These are phyloP conservation scores for Vitis hybrid DNA, from an alignment of 177 flowering plant species.

Conservation along the genomic window DNA sequence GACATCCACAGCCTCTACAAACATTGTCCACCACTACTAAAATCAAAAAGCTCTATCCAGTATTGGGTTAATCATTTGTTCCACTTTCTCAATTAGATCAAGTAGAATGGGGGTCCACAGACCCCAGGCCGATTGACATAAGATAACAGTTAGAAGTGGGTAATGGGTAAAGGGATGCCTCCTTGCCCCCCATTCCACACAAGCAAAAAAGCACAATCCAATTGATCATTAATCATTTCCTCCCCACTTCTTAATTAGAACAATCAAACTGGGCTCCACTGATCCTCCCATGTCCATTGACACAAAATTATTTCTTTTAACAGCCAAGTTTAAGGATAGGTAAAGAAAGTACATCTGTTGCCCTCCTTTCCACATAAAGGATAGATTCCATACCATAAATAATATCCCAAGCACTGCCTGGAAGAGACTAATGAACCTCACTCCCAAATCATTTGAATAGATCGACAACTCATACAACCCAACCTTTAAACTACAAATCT, in stretches of 20 bases:
- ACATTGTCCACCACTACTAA: slow-evolving; percentile 9
- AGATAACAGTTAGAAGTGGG: slow-evolving; percentile 3
- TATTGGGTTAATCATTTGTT: slow-evolving; percentile 6
- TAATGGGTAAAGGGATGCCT: not conserved
- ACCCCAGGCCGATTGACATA: slow-evolving; percentile 1
- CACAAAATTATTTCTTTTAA: slow-evolving; percentile 7
- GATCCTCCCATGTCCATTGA: not conserved
- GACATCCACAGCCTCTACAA: not conserved
- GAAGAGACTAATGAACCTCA: not conserved
- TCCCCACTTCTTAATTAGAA: slow-evolving; percentile 6
- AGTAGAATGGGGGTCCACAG: slow-evolving; percentile 6
- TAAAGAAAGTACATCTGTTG: not conserved
- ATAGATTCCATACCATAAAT: not conserved
- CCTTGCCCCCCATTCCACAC: slow-evolving; percentile 17
- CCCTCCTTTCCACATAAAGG: not conserved
- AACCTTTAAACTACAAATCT: not conserved
- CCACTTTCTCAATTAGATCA: not conserved
- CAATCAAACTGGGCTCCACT: not conserved
- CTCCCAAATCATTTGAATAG: not conserved
- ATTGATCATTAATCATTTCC: slow-evolving; percentile 8
- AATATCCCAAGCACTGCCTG: not conserved
- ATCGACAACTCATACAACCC: not conserved
- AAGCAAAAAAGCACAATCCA: slow-evolving; percentile 13
- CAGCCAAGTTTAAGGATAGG: slow-evolving; percentile 8
- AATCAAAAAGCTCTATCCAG: slow-evolving; percentile 7